These are phyloP conservation scores for Phanerochaete sordida DNA, from an alignment of 768 basidiomycete genomes.

Conservation along the genomic window DNA sequence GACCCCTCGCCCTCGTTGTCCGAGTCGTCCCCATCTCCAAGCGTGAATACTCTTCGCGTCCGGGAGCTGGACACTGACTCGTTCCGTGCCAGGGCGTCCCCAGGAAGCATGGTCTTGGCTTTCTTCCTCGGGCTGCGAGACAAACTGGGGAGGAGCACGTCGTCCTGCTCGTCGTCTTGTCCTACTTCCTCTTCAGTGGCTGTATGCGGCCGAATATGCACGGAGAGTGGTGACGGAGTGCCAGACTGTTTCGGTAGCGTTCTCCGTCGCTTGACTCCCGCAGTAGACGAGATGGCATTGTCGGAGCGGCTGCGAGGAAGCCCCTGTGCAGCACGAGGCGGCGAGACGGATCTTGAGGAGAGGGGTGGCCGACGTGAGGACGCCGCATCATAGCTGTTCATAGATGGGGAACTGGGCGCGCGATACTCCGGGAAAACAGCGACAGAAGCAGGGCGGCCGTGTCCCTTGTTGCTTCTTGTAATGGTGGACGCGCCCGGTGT, in stretches of 20 bases:
- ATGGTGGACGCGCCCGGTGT: background rate
- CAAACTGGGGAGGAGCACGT: slow-evolving; percentile 4
- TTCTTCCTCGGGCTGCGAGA: slow-evolving; percentile 3
- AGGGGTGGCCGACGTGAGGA: background rate
- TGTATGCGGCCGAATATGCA: slow-evolving; percentile 27
- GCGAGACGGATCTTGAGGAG: background rate
- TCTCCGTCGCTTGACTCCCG: background rate
- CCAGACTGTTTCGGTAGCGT: background rate
- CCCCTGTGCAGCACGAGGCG: background rate
- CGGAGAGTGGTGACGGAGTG: background rate
- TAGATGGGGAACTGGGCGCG: background rate
- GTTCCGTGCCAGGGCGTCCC: background rate
- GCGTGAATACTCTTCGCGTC: slow-evolving; percentile 17
- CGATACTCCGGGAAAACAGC: slow-evolving; percentile 6
- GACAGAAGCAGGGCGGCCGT: slow-evolving; percentile 5
- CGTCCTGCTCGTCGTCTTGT: background rate
- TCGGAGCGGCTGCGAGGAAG: background rate
- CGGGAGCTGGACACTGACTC: background rate
- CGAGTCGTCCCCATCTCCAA: slow-evolving; percentile 13
- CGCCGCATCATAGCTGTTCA: background rate
- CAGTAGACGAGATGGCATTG: background rate
- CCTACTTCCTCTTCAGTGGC: slow-evolving; percentile 3
- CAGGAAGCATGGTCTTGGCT: background rate
- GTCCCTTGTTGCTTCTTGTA: background rate
- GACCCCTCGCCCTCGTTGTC: slow-evolving; percentile 6